Conservation (phyloP, 495 filamentous ascomycete genomes). For the Parathielavia hyrcaniae region DNA sequence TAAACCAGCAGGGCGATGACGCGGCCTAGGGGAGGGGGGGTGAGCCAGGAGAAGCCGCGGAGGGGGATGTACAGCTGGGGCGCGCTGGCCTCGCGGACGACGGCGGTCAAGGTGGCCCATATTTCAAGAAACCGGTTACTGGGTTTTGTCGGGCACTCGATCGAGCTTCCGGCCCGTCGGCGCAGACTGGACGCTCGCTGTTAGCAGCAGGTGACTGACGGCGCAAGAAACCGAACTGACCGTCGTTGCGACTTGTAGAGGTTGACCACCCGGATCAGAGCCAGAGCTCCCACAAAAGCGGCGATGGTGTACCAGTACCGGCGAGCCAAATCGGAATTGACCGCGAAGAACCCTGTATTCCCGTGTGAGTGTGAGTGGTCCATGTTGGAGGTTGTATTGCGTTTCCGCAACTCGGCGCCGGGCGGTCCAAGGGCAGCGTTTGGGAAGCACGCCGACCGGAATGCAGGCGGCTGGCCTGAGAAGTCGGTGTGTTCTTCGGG, state of each 20-base stretch:
- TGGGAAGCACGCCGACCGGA: too few relatives aligned
- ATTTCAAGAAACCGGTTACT: slow-evolving; percentile 47
- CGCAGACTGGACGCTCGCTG: slow-evolving; percentile 32
- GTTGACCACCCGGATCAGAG: slow-evolving; percentile 37
- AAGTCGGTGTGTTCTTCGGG: not conserved
- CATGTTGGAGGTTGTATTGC: slow-evolving; percentile 22
- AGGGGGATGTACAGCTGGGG: slow-evolving; percentile 53
- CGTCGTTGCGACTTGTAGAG: slow-evolving; percentile 30
- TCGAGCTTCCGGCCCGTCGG: slow-evolving; percentile 32
- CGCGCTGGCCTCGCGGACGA: slow-evolving; percentile 60
- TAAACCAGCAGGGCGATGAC: slow-evolving; percentile 50
- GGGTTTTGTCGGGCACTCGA: slow-evolving; percentile 57
- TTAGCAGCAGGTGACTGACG: not conserved
- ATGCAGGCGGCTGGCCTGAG: not conserved
- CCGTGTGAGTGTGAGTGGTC: slow-evolving; percentile 29
- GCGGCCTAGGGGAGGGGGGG: slow-evolving; percentile 53
- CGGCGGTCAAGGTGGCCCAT: slow-evolving; percentile 64
- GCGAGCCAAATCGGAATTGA: slow-evolving; percentile 40
- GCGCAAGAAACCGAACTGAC: slow-evolving; percentile 22
- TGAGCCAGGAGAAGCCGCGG: slow-evolving; percentile 43
- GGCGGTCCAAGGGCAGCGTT: too few relatives aligned
- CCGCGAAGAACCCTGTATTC: slow-evolving; percentile 28
- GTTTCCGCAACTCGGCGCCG: too few relatives aligned
- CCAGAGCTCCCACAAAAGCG: slow-evolving; percentile 35
- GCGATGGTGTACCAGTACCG: slow-evolving; percentile 49